Evolutionary conservation across 2,329 filamentous ascomycete genomes (phyloP).

Genomic region (Biscogniauxia mediterranea): DNA sequence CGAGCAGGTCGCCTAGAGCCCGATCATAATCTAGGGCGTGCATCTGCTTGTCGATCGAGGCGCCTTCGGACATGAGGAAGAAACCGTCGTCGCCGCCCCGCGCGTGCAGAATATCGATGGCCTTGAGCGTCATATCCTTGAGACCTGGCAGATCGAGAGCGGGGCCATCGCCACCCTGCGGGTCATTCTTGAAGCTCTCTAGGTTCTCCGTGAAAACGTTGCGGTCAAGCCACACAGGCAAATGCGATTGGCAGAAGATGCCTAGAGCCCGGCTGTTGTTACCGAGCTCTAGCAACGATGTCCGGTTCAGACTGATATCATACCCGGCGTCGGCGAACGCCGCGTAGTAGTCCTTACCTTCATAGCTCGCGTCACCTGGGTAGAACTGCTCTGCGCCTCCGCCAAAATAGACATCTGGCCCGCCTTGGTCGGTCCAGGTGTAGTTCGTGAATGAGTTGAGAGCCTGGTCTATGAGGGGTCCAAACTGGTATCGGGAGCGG

Average conservation of each 20-base stretch:
- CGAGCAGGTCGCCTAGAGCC: conserved; percentile 78
- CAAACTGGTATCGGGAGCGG: conserved; percentile 66
- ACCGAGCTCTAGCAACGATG: conserved; percentile 58
- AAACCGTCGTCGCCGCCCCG: conserved; percentile 69
- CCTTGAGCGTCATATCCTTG: conserved; percentile 88
- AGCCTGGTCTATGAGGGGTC: conserved; percentile 71
- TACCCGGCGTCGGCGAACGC: conserved; percentile 73
- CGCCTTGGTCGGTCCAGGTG: conserved; percentile 72
- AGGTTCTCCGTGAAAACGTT: conserved; percentile 77
- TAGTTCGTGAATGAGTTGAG: conserved; percentile 77
- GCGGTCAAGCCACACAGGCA: conserved; percentile 84
- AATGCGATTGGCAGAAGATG: conserved; percentile 71
- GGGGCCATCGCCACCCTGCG: conserved; percentile 60
- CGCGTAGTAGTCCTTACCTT: conserved; percentile 75
- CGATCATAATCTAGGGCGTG: conserved; percentile 82
- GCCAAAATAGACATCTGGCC: conserved; percentile 79
- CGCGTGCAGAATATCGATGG: conserved; percentile 72
- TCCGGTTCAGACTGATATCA: conserved; percentile 71
- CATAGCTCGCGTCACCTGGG: conserved; percentile 61
- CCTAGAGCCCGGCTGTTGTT: conserved; percentile 67
- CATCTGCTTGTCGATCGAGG: conserved; percentile 89
- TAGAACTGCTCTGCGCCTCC: conserved; percentile 82
- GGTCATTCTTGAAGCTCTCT: conserved; percentile 63
- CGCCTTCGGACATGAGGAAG: conserved; percentile 86
- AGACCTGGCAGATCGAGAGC: conserved; percentile 77